Evolutionary conservation across 306 rosid genomes (phyloP), one percentile per base, ranked within the genome.

Genomic region (Dalbergia oliveri): DNA sequence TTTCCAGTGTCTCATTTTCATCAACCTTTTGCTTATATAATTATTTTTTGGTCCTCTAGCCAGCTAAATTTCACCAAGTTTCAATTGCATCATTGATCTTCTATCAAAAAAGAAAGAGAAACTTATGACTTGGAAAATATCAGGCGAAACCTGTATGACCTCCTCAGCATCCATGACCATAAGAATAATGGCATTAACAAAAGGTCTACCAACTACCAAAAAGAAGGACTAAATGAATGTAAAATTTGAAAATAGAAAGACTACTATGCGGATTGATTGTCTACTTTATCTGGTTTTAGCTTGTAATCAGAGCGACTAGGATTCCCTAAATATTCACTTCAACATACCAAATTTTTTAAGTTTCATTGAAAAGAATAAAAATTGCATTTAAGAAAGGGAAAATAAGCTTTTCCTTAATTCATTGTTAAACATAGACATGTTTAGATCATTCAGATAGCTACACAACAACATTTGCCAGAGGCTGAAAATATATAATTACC

Each of bases 401-500:
- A 26, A 65, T 41, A 39, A 43, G 23, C 1, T 15, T 69, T 72
- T 19, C 11, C 56, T n/a, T 57, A 21, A 33, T 76, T 21, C 45
- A 49, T 11, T 34, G 49, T 43, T 65, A 66, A 58, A 57, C 57
- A 50, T 43, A 57, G 61, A 37, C 54, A 21, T 49, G 72, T 66
- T 34, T 19, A 35, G 64, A 12, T 11, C 33, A 21, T 66, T 71
- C 80, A 18, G 56, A 66, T 50, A n/a, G 57, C 68, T 26, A 45
- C 33, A 47, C 44, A 57, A 53, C 15, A 58, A 64, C 68, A 70
- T 19, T 15, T 72, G 15, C 41, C 41, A 45, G 16, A 33, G 37
- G 63, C 44, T 8, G 10, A 63, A 87, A 73, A 72, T 76, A 78
- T 23, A 68, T 77, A 76, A 73, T 86, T 81, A 94, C 97, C 93